phyloP scores from a whole-genome alignment of 2,329 filamentous ascomycete genomes.

The Penicillium sp. region DNA sequence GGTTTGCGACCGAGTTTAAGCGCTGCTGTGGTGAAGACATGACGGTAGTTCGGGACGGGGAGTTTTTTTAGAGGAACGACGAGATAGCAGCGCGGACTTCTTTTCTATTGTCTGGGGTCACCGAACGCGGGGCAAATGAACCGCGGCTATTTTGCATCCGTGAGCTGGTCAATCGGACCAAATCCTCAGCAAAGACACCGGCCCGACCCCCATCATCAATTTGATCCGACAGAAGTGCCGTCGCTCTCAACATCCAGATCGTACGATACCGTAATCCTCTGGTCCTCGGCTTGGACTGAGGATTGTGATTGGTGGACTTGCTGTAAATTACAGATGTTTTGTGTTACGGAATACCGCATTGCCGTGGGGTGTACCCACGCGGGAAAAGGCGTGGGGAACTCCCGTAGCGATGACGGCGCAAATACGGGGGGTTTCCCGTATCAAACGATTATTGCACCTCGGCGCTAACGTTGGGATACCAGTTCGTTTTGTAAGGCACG shows the following conservation, averaged over 20 bases:
- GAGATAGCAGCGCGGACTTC: neutral
- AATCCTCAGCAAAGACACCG: neutral
- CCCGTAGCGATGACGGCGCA: neutral
- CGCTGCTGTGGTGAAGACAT: slow-evolving; percentile 43
- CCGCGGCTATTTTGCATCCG: slow-evolving; percentile 12
- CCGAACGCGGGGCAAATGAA: slow-evolving; percentile 27
- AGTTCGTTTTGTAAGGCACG: slow-evolving; percentile 12
- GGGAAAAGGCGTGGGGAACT: neutral
- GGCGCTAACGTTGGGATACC: neutral
- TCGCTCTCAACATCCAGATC: slow-evolving; percentile 1
- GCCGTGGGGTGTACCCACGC: neutral
- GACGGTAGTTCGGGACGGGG: slow-evolving; percentile 4
- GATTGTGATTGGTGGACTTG: neutral
- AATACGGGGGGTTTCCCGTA: slow-evolving; percentile 5
- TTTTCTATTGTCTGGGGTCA: slow-evolving; percentile 3
- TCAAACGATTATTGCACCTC: neutral
- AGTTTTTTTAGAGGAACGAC: neutral
- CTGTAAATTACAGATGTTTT: neutral
- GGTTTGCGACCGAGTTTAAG: slow-evolving; percentile 42
- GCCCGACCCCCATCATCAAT: neutral
- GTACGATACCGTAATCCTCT: slow-evolving; percentile 31
- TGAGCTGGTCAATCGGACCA: neutral
- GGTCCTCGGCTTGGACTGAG: slow-evolving; percentile 19
- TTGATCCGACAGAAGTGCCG: slow-evolving; percentile 30
- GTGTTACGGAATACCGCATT: neutral